These are phyloP conservation scores for Mycena metata DNA, from an alignment of 768 basidiomycete genomes.

Conservation along the genomic window DNA sequence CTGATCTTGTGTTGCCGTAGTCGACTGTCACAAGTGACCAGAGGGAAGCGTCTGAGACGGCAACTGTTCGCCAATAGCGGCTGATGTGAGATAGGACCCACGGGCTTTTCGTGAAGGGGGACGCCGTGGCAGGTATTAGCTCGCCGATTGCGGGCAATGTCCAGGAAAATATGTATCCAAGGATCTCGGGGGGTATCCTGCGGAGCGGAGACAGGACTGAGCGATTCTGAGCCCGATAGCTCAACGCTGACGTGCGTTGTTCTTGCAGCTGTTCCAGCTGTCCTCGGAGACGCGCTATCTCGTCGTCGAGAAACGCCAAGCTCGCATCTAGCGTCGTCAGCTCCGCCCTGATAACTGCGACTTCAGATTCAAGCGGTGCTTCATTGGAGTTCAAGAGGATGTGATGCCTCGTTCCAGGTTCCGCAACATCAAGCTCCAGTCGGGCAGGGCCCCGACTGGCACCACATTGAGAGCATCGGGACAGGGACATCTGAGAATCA, in stretches of 20 bases:
- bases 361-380: not conserved
- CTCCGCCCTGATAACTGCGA: not conserved
- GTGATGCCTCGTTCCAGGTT: not conserved
- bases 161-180: slow-evolving; percentile 20
- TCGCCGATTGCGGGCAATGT: not conserved
- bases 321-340: not conserved
- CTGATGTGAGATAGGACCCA: slow-evolving; percentile 16
- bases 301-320: not conserved
- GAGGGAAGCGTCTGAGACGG: slow-evolving; percentile 5
- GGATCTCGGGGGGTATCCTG: slow-evolving; percentile 16
- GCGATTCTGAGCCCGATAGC: not conserved
- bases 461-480: no score
- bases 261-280: not conserved
- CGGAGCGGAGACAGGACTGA: slow-evolving; percentile 3
- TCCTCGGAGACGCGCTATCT: not conserved
- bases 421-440: not conserved
- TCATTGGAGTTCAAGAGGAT: slow-evolving; percentile 11
- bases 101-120: not conserved
- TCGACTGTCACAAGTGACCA: not conserved
- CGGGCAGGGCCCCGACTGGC: not conserved
- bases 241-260: not conserved
- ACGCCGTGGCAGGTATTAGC: no score
- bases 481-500: no score
- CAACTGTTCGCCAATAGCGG: slow-evolving; percentile 6
- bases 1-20: no score